Conservation (phyloP, 1,139 yeast genomes). For the Torulaspora globosa region DNA sequence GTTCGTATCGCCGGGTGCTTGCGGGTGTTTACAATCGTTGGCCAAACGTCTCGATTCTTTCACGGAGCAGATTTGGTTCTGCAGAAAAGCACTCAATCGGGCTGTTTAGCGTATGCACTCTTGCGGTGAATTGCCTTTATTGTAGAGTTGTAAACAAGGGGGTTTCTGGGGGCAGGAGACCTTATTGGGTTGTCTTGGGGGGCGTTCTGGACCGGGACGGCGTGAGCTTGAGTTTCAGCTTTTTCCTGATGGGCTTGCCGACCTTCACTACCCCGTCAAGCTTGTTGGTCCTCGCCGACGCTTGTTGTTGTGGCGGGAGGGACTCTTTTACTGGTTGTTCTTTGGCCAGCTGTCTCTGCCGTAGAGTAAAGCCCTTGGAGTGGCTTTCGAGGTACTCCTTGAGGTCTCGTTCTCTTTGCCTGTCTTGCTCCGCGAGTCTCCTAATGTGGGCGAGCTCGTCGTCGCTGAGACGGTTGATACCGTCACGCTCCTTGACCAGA, state of each 20-base stretch:
- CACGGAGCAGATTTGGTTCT: no score
- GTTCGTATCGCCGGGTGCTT: not conserved
- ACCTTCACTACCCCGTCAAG: conserved; percentile 2
- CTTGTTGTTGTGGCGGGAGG: not conserved
- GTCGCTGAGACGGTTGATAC: conserved; percentile 27
- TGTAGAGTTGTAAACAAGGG: not conserved
- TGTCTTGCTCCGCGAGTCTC: conserved; percentile 19
- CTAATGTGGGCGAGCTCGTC: conserved; percentile 24
- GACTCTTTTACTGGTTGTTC: not conserved
- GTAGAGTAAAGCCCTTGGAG: conserved; percentile 16
- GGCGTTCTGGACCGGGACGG: not conserved
- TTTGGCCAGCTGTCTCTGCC: not conserved
- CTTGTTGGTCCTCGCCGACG: not conserved
- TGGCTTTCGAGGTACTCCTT: conserved; percentile 16
- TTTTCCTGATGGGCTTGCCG: not conserved
- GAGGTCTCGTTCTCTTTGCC: conserved; percentile 18
- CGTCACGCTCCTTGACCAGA: conserved; percentile 26
- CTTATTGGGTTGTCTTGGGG: not conserved
- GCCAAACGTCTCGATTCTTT: not conserved
- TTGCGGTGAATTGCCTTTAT: not conserved
- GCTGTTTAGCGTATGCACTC: not conserved
- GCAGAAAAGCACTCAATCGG: not conserved
- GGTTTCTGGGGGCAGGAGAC: not conserved
- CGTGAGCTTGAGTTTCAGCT: not conserved
- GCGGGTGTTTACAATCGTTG: not conserved